A percentile compares a stretch with the other conserved stretches of the same genome.
These are phyloP conservation scores for Athelia sp. DNA, from an alignment of 1,284 basidiomycete genomes.

Conservation along the genomic window DNA sequence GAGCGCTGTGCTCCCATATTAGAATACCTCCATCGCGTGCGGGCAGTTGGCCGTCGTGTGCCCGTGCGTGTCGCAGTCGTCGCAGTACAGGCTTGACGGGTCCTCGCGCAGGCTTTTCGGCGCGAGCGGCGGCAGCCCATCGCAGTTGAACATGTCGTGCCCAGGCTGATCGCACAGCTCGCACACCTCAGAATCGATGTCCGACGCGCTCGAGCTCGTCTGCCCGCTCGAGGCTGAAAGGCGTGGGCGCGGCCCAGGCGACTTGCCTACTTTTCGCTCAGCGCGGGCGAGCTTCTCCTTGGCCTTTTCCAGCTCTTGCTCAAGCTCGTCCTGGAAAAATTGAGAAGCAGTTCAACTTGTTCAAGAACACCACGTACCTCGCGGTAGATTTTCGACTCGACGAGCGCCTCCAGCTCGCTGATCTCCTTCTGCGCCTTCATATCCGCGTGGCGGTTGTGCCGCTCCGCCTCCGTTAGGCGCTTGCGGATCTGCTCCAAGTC, in stretches of 20 bases:
- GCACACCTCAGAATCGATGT: conserved; percentile 54
- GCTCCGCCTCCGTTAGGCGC: conserved; percentile 61
- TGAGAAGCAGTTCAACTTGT: conserved; percentile 6
- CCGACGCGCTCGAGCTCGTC: conserved; percentile 18
- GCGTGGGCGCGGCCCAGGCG: conserved; percentile 32
- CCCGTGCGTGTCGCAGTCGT: conserved; percentile 73
- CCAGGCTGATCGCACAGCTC: conserved; percentile 81
- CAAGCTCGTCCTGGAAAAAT: conserved; percentile 71
- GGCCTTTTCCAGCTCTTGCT: conserved; percentile 74
- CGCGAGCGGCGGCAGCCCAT: conserved; percentile 45
- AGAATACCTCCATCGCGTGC: conserved; percentile 78
- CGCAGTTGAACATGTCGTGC: conserved; percentile 80
- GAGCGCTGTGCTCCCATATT: conserved; percentile 7
- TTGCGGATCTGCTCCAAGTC: conserved; percentile 71
- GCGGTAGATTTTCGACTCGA: conserved; percentile 92
- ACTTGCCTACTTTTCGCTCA: conserved; percentile 55
- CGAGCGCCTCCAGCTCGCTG: conserved; percentile 80
- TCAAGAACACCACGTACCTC: conserved; percentile 43
- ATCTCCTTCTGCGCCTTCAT: conserved; percentile 87
- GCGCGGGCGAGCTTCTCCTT: conserved; percentile 63
- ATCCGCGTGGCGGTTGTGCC: conserved; percentile 69
- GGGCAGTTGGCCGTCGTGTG: conserved; percentile 70
- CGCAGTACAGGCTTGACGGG: conserved; percentile 50
- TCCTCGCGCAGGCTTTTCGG: conserved; percentile 7
- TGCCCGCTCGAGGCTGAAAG: conserved; percentile 16